Conservation (phyloP, 1,284 basidiomycete species). For the Cutaneotrichosporon cyanovorans region DNA sequence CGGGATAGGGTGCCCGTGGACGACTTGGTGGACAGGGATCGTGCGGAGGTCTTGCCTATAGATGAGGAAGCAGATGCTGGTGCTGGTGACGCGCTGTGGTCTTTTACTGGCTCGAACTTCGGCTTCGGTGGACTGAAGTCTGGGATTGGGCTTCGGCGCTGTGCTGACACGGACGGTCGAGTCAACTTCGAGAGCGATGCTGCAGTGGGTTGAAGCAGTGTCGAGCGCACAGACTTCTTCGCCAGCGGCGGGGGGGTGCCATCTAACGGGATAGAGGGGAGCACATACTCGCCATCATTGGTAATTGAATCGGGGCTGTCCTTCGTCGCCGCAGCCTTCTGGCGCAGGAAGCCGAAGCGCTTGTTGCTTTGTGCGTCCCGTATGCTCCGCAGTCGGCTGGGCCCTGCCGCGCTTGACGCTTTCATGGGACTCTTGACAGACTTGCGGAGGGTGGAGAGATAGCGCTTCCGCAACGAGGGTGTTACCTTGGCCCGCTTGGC, state of each 20-base stretch:
- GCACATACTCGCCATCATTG: constrained; percentile 1
- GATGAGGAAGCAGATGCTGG: no score
- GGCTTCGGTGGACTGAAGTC: constrained; percentile 8
- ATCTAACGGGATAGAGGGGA: neutral
- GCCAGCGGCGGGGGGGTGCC: neutral
- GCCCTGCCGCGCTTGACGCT: no score
- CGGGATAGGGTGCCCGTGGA: constrained; percentile 1
- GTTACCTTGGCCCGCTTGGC: constrained; percentile 9
- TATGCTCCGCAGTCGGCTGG: no score
- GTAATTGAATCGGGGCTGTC: neutral
- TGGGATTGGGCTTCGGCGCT: constrained; percentile 1
- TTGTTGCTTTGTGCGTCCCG: no score
- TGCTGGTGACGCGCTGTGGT: constrained; percentile 1
- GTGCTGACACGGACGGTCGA: neutral
- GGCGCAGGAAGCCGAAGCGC: constrained; percentile 9
- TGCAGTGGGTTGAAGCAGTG: neutral
- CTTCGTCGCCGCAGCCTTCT: constrained; percentile 2
- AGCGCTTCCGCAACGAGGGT: neutral
- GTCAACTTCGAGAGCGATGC: neutral
- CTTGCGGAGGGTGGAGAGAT: no score
- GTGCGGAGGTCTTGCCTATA: no score
- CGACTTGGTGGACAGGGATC: neutral
- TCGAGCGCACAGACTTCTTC: neutral
- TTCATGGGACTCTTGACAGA: no score
- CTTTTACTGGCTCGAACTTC: constrained; percentile 11